Percentiles rank a stretch among this genome's conserved stretches.
Evolutionary conservation across 306 rosid species (phyloP).

Genomic region (Inga oerstediana): DNA sequence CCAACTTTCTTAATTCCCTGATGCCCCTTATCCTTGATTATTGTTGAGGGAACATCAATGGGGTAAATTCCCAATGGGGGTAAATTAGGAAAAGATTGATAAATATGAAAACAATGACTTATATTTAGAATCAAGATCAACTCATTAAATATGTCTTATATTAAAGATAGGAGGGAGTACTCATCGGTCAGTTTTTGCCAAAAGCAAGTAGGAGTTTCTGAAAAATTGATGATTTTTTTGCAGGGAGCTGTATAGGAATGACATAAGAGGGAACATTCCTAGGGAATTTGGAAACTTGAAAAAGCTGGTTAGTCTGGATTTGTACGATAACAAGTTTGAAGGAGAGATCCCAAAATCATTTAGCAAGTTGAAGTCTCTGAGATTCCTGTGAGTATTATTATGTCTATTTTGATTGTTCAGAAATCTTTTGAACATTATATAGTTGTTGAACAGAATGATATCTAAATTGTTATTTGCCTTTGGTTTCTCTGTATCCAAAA

Average conservation of each 20-base stretch:
- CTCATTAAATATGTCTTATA: too few species aligned
- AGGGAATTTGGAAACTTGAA: constrained; percentile 72
- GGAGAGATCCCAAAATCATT: constrained; percentile 84
- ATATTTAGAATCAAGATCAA: too few species aligned
- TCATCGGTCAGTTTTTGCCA: not conserved
- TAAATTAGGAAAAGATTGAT: too few species aligned
- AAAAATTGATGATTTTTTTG: constrained; percentile 27
- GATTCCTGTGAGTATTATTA: constrained; percentile 68
- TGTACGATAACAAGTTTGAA: constrained; percentile 78
- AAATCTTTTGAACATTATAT: not conserved
- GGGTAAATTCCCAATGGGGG: too few species aligned
- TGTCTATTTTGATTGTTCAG: constrained; percentile 25
- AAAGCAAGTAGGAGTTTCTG: constrained; percentile 21
- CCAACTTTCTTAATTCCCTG: too few species aligned
- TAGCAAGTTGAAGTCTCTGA: constrained; percentile 78
- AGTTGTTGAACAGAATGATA: constrained; percentile 7
- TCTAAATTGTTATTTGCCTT: constrained; percentile 18
- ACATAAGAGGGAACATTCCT: constrained; percentile 75
- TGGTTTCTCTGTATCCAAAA: constrained; percentile 9
- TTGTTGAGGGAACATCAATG: too few species aligned
- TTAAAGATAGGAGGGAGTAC: too few species aligned
- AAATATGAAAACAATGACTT: too few species aligned
- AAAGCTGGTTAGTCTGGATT: constrained; percentile 82
- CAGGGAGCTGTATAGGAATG: constrained; percentile 93
- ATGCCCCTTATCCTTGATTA: too few species aligned